These are phyloP conservation scores for Wickerhamiella sergipiensis DNA, from an alignment of 805 yeast genomes.

Conservation along the genomic window DNA sequence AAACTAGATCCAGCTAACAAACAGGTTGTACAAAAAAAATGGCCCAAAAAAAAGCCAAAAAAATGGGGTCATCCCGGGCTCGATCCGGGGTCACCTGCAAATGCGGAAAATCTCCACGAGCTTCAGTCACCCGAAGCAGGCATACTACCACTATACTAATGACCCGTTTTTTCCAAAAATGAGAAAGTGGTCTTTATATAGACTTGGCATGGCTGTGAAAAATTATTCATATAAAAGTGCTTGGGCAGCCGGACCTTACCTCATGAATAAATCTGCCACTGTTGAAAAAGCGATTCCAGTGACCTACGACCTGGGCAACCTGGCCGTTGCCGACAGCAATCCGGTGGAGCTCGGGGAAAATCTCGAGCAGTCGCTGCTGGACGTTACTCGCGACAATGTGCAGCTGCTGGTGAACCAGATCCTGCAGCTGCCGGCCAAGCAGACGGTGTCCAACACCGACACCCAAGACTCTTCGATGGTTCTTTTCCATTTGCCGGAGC, in stretches of 20 bases:
- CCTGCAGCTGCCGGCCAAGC: constrained; percentile 74
- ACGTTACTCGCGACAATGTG: constrained; percentile 76
- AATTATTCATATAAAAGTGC: neutral
- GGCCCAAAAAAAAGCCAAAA: constrained; percentile 6
- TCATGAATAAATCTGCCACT: constrained; percentile 11
- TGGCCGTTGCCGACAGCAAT: constrained; percentile 80
- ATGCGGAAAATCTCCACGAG: constrained; percentile 20
- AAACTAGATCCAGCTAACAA: no score
- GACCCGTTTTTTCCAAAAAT: constrained; percentile 18
- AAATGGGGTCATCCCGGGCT: constrained; percentile 29
- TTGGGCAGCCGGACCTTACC: neutral
- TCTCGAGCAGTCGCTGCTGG: constrained; percentile 38
- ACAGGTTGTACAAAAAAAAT: no score
- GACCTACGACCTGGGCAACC: constrained; percentile 75
- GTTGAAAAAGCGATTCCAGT: constrained; percentile 90
- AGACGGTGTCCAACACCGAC: constrained; percentile 49
- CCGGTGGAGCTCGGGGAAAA: constrained; percentile 57
- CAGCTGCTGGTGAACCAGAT: constrained; percentile 86
- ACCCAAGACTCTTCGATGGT: constrained; percentile 62
- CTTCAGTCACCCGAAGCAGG: constrained; percentile 28
- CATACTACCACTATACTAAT: constrained; percentile 29
- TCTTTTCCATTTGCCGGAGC: constrained; percentile 72
- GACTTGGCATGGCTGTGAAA: neutral
- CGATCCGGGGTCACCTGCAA: constrained; percentile 31
- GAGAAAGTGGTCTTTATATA: neutral